These are phyloP conservation scores for Lipomyces japonicus DNA, from an alignment of 805 yeast genomes.

Conservation along the genomic window DNA sequence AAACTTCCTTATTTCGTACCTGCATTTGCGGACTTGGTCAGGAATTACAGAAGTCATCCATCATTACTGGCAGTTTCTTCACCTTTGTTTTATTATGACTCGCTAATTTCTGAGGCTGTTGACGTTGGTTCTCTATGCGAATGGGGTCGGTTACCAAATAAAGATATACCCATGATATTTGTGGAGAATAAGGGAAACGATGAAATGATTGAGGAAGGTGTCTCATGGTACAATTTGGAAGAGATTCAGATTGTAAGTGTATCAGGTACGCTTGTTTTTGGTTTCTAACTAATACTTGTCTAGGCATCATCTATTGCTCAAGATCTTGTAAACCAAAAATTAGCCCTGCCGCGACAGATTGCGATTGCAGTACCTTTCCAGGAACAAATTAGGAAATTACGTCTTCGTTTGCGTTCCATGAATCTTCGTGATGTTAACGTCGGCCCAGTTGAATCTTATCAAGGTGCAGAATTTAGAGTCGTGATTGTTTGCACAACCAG, in stretches of 20 bases:
- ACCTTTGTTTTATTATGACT: slow-evolving; percentile 22
- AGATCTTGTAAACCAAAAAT: slow-evolving; percentile 4
- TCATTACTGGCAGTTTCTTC: slow-evolving; percentile 25
- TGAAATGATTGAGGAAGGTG: slow-evolving; percentile 27
- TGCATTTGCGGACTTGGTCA: slow-evolving; percentile 20
- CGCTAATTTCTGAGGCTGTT: slow-evolving; percentile 20
- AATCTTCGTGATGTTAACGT: slow-evolving; percentile 25
- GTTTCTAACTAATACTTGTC: background rate
- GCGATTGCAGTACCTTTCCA: slow-evolving; percentile 26
- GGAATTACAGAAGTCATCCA: slow-evolving; percentile 27
- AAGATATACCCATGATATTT: slow-evolving; percentile 18
- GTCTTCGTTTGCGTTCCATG: slow-evolving; percentile 7
- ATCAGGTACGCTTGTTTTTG: background rate
- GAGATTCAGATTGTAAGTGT: slow-evolving; percentile 12
- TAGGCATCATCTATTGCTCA: slow-evolving; percentile 7
- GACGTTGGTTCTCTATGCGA: slow-evolving; percentile 12
- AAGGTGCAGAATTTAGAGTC: slow-evolving; percentile 26
- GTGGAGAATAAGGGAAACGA: slow-evolving; percentile 15
- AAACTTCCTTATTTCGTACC: slow-evolving; percentile 14
- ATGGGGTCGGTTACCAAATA: slow-evolving; percentile 21
- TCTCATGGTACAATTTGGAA: slow-evolving; percentile 22
- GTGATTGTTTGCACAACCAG: slow-evolving; percentile 26
- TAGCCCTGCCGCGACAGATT: slow-evolving; percentile 15
- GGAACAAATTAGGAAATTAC: slow-evolving; percentile 20
- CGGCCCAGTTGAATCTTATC: slow-evolving; percentile 26